Percentiles rank a stretch among this genome's conserved stretches.
These are phyloP conservation scores for Amniculicola lignicola DNA, from an alignment of 495 filamentous ascomycete species.

Conservation along the genomic window DNA sequence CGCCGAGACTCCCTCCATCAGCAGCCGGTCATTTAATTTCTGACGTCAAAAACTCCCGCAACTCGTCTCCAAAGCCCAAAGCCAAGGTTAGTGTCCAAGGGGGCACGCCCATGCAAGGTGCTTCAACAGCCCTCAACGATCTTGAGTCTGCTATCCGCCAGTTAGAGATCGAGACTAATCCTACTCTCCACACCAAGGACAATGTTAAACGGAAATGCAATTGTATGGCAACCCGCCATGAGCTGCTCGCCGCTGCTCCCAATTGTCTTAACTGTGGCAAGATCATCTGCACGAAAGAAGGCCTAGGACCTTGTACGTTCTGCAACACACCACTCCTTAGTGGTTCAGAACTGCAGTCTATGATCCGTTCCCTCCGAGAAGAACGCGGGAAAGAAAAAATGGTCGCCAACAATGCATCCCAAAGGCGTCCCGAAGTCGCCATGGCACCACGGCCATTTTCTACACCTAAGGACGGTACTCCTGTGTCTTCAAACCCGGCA, in stretches of 20 bases:
- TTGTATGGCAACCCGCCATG: slow-evolving; percentile 82
- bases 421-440: slow-evolving; percentile 62
- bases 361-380: slow-evolving; percentile 80
- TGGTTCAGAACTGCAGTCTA: slow-evolving; percentile 67
- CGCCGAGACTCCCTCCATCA: slow-evolving; percentile 61
- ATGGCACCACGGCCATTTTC: slow-evolving; percentile 44
- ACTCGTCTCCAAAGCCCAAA: slow-evolving; percentile 47
- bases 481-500: slow-evolving; percentile 47
- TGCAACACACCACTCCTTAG: slow-evolving; percentile 72
- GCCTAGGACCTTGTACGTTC: slow-evolving; percentile 91
- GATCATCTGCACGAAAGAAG: slow-evolving; percentile 94
- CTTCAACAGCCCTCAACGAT: slow-evolving; percentile 71
- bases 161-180: slow-evolving; percentile 87
- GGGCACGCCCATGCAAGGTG: slow-evolving; percentile 72
- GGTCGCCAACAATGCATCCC: slow-evolving; percentile 67
- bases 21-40: slow-evolving; percentile 74
- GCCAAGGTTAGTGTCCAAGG: slow-evolving; percentile 67
- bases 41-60: slow-evolving; percentile 59
- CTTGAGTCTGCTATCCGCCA: slow-evolving; percentile 88
- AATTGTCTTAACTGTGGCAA: slow-evolving; percentile 94
- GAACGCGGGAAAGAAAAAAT: slow-evolving; percentile 84
- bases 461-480: slow-evolving; percentile 16
- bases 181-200: slow-evolving; percentile 52
- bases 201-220: slow-evolving; percentile 63
- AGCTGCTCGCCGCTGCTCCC: slow-evolving; percentile 78